Evolutionary conservation across 2,329 filamentous ascomycete species (phyloP), one percentile per base, ranked within the genome.

Genomic region (Alternaria brassicae): DNA sequence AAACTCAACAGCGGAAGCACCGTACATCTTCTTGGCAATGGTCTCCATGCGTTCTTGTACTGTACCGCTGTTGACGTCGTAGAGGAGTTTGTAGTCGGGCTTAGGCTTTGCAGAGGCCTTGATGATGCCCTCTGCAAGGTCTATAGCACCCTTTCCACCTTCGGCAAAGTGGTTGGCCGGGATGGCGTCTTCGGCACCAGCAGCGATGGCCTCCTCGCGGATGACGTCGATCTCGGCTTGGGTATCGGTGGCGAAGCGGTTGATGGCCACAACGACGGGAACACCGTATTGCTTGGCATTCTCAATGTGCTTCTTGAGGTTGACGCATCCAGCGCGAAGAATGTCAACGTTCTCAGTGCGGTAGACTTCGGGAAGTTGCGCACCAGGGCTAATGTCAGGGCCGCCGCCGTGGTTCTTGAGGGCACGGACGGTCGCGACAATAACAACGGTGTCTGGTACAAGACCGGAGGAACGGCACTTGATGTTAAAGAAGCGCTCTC

Each of bases 401-500:
- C 93, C 95, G 58, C 94, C 95, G 53, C 95, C 95, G 79, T 99
- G 95, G 4, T 97, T 93, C 85, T 99, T 99, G 65, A 99, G 85
- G 6, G 95, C 95, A 68, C 95, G 90, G 44, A 99, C 91, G 2
- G 95, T 99, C 23, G 95, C 94, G 36, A 99, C 95, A 59, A 99
- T 89, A 42, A 99, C 92, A 6, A 97, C 93, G 1, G 93, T 92
- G 73, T 99, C 95, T 2, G 95, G 95, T 2, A 92, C 88, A 44
- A 99, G 89, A 23, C 94, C 94, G 6, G 94, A 97, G 9, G 93
- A 91, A 61, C 95, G 91, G 82, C 95, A 98, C 85, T 99, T 99
- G 85, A 99, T 98, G 84, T 99, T 98, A 88, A 99, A 98, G 86
- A 99, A 99, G 52, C 95, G 91, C 85, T 99, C 95, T 64, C 95